A percentile compares a stretch with the other conserved stretches of the same genome.
Conservation (phyloP, 164 flowering plant genomes). For the Aristolochia contorta region DNA sequence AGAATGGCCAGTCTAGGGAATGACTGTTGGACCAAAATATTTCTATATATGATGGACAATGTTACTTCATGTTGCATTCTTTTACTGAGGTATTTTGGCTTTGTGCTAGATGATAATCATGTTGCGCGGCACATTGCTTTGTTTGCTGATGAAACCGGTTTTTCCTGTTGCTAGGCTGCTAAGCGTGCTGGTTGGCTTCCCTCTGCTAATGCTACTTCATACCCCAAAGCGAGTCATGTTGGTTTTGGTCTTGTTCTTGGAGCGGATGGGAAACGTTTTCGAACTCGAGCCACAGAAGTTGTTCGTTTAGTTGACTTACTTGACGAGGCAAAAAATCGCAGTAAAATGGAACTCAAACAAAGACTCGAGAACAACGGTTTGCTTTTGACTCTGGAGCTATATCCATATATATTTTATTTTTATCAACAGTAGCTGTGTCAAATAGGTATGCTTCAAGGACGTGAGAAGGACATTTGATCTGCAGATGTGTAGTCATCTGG, state of each 20-base stretch:
- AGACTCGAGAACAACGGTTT: constrained; percentile 29
- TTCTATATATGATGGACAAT: no score
- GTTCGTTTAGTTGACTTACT: constrained; percentile 87
- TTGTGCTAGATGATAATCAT: no score
- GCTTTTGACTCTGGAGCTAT: no score
- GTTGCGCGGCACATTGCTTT: neutral
- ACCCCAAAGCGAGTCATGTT: constrained; percentile 78
- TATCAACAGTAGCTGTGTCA: no score
- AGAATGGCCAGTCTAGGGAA: no score
- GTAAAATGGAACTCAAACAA: constrained; percentile 60
- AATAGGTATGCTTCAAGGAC: no score
- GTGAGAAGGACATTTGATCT: no score
- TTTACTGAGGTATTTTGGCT: no score
- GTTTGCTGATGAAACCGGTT: neutral
- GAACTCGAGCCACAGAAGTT: constrained; percentile 77
- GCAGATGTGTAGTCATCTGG: no score
- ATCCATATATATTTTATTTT: no score
- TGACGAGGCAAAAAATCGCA: constrained; percentile 87
- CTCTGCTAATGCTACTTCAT: constrained; percentile 21
- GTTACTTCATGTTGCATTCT: no score
- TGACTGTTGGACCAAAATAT: no score
- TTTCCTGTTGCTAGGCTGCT: constrained; percentile 49
- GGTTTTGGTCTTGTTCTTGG: constrained; percentile 98
- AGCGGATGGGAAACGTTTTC: constrained; percentile 89
- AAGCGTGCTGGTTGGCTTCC: constrained; percentile 92